Evolutionary conservation across 164 flowering plant genomes (phyloP).

Genomic region (Chimonanthus praecox): DNA sequence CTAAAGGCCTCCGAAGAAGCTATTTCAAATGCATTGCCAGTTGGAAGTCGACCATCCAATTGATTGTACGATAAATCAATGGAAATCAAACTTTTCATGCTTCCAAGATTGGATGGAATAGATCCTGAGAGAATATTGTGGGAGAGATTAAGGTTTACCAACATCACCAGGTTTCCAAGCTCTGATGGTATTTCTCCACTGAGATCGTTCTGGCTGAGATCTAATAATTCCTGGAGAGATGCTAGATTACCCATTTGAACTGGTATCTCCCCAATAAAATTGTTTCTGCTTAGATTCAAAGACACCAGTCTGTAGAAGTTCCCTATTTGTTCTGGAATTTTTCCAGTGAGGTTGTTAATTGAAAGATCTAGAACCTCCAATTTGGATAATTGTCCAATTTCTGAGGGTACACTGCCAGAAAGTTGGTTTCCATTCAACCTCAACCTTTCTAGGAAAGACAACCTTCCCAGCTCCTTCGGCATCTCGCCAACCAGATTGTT

Average conservation of each 20-base stretch:
- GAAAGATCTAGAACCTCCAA: neutral
- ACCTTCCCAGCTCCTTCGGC: neutral
- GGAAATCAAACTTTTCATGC: conserved; percentile 22
- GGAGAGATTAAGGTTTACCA: conserved; percentile 44
- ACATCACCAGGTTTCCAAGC: conserved; percentile 26
- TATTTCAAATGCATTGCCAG: conserved; percentile 6
- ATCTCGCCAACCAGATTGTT: neutral
- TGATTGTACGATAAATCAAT: conserved; percentile 50
- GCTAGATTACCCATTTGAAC: conserved; percentile 15
- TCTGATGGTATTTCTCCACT: conserved; percentile 40
- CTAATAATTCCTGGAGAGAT: conserved; percentile 27
- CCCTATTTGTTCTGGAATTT: neutral
- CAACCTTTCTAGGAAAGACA: neutral
- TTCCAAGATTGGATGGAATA: conserved; percentile 30
- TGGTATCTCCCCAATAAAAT: neutral
- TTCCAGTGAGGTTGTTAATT: neutral
- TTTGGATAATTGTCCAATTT: neutral
- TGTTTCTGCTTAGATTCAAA: neutral
- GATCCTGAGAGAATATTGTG: conserved; percentile 44
- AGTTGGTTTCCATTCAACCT: neutral
- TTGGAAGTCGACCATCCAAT: conserved; percentile 26
- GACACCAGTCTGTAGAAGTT: neutral
- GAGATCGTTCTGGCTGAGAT: conserved; percentile 51
- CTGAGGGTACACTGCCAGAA: neutral
- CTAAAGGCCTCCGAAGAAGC: conserved; percentile 4